Conservation (phyloP, 2,329 filamentous ascomycete species). For the Fusarium sp. region DNA sequence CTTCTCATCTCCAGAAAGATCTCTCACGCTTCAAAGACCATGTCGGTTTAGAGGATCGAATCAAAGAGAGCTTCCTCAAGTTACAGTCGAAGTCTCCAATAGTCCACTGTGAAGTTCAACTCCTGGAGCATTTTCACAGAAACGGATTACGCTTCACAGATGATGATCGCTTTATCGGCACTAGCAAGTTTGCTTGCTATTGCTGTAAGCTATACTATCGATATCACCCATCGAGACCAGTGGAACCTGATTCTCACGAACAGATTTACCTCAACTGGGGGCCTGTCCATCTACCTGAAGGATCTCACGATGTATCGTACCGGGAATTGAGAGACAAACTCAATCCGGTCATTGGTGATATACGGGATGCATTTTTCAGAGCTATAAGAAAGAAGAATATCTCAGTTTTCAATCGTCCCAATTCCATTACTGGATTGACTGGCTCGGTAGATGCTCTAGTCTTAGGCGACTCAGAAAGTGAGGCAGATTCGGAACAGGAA, state of each 20-base stretch:
- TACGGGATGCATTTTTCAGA: neutral
- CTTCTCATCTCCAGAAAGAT: neutral
- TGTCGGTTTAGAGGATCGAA: neutral
- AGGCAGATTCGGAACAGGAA: neutral
- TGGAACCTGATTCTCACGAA: neutral
- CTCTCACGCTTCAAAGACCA: neutral
- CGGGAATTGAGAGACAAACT: neutral
- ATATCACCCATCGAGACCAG: neutral
- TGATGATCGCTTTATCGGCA: conserved; percentile 2
- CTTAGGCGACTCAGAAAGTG: neutral
- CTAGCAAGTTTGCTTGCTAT: neutral
- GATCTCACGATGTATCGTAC: neutral
- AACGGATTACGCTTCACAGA: neutral
- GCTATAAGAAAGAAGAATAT: neutral
- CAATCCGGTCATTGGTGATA: neutral
- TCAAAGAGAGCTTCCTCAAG: neutral
- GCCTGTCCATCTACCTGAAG: neutral
- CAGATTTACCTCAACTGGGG: conserved; percentile 1
- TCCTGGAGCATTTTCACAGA: neutral
- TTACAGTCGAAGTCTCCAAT: neutral
- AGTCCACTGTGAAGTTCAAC: neutral
- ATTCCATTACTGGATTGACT: conserved; percentile 2
- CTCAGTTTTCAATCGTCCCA: neutral
- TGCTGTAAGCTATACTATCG: conserved; percentile 1
- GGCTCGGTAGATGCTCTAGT: neutral